Evolutionary conservation across 2,329 filamentous ascomycete species (phyloP).

Genomic region (Ophiocordyceps robertsii): DNA sequence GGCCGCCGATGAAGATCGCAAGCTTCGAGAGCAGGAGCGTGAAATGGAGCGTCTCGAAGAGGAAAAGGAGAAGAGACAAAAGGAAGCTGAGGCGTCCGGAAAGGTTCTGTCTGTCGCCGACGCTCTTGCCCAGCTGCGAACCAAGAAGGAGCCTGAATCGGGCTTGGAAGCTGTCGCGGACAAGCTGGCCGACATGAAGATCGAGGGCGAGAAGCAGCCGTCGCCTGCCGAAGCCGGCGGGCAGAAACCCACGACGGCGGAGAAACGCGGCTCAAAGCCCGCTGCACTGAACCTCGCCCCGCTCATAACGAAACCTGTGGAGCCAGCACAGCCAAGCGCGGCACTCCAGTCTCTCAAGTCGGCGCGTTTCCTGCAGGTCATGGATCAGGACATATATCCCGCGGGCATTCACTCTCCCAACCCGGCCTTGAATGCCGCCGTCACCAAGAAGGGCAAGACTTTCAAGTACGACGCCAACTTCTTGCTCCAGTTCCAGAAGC

Average conservation of each 20-base stretch:
- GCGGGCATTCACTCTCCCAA: conserved; percentile 78
- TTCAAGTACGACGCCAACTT: conserved; percentile 96
- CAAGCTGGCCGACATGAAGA: conserved; percentile 39
- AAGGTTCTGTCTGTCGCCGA: conserved; percentile 38
- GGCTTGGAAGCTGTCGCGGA: conserved; percentile 26
- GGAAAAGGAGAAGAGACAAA: conserved; percentile 47
- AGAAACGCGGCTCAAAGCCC: conserved; percentile 62
- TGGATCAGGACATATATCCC: conserved; percentile 71
- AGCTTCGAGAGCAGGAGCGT: conserved; percentile 58
- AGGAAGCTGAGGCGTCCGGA: conserved; percentile 33
- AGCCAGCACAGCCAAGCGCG: conserved; percentile 85
- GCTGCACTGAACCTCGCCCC: conserved; percentile 74
- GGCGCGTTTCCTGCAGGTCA: conserved; percentile 72
- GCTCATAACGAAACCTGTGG: conserved; percentile 71
- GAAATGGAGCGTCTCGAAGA: conserved; percentile 64
- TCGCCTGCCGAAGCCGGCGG: conserved; percentile 30
- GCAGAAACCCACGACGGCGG: conserved; percentile 35
- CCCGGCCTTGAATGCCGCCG: conserved; percentile 72
- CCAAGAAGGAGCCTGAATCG: conserved; percentile 25
- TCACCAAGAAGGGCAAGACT: conserved; percentile 63
- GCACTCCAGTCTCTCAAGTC: conserved; percentile 89
- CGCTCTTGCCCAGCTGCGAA: conserved; percentile 25
- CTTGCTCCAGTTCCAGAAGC: conserved; percentile 87
- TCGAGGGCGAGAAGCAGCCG: conserved; percentile 27
- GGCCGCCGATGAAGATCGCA: conserved; percentile 45